Evolutionary conservation across 495 filamentous ascomycete genomes (phyloP), one percentile per base, ranked within the genome.

Genomic region (Cladorrhinum samala): DNA sequence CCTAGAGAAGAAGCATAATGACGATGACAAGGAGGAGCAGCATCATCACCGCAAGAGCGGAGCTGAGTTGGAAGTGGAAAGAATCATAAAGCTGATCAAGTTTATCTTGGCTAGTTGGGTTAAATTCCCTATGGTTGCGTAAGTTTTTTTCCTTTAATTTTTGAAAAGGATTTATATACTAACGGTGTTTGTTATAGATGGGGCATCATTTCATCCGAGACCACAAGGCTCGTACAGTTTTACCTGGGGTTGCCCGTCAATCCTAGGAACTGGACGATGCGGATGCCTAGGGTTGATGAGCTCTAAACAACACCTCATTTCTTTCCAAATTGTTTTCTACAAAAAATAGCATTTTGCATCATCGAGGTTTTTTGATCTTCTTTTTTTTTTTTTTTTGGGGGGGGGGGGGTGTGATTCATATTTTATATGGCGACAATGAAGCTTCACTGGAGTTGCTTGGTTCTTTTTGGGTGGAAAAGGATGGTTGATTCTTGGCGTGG

Each of bases 231-330:
- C 16, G 92, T 83, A 81, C 77, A 85, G 45, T 88, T 74, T 62
- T 96, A 83, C 72, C 70, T 95, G n/a, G 91, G 91, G 23, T 65
- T 89, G 50, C 86, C 89, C 7, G 81, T 91, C 16, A 71, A 71
- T 42, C 84, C 85, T 4, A 75, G 88, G 56, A 72, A 68, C 9
- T 95, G 88, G 88, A 70, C 73, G 49, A 66, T 91, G 27, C 64
- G 75, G 56, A 56, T 72, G 27, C 79, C 83, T 21, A 71, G 61
- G 42, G 66, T 72, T 44, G 83, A 88, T 58, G 87, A 72, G 51
- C 64, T 72, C 8, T 72, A 49, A 57, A 14, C 17, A n/a, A n/a
- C 9, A 43, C 33, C 13, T 46, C 16, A 41, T 39, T 40, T 38
- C 46, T 48, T 23, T 2, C 39, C 30, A 9, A 14, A 3, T 27